Conservation (phyloP, 345 rosid genomes). For the Arabis hirsuta region DNA sequence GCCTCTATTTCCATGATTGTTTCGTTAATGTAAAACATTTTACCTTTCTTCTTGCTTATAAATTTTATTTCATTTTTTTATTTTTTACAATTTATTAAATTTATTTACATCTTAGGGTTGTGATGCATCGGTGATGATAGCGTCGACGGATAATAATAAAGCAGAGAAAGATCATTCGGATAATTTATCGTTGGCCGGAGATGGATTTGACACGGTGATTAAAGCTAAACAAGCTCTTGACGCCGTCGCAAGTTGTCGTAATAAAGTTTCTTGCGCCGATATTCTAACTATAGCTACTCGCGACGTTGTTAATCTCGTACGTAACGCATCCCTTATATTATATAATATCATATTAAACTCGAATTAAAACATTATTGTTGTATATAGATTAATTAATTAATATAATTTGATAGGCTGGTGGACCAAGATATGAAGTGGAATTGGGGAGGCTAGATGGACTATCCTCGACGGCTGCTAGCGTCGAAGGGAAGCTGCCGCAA, state of each 20-base stretch:
- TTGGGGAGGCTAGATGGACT: slow-evolving; percentile 45
- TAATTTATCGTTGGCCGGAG: slow-evolving; percentile 47
- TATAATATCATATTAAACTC: not conserved
- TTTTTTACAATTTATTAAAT: not conserved
- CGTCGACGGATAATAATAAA: slow-evolving; percentile 37
- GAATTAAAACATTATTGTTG: not conserved
- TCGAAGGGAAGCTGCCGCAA: slow-evolving; percentile 41
- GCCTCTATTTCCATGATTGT: slow-evolving; percentile 87
- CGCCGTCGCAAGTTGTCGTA: slow-evolving; percentile 35
- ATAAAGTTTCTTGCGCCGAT: slow-evolving; percentile 51
- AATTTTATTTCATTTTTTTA: not conserved
- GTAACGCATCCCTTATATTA: slow-evolving; percentile 17
- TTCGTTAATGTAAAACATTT: slow-evolving; percentile 58
- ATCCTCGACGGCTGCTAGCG: slow-evolving; percentile 42
- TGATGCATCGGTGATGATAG: slow-evolving; percentile 51
- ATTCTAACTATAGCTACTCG: slow-evolving; percentile 48
- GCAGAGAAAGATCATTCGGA: slow-evolving; percentile 49
- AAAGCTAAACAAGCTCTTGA: slow-evolving; percentile 48
- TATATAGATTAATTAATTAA: not conserved
- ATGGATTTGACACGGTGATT: slow-evolving; percentile 49
- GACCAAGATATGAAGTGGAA: slow-evolving; percentile 47
- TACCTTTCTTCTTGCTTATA: not conserved
- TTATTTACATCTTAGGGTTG: slow-evolving; percentile 40
- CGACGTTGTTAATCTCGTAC: slow-evolving; percentile 46
- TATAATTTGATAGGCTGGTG: slow-evolving; percentile 44